These are phyloP conservation scores for Clonostachys byssicola DNA, from an alignment of 2,329 filamentous ascomycete genomes.

Conservation along the genomic window DNA sequence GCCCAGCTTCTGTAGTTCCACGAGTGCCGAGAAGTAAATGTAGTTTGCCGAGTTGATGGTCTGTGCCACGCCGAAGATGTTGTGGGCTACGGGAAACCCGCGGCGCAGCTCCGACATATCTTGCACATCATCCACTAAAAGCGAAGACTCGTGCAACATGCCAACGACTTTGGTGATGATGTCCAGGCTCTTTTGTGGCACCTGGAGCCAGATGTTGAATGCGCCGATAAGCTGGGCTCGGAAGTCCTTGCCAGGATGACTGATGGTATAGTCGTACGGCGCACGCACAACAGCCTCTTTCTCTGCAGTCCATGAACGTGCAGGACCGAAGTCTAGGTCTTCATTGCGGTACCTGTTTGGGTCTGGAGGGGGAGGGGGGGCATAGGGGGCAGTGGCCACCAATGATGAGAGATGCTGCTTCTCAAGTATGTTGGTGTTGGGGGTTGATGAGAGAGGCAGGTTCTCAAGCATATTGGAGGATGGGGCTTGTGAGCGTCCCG, in stretches of 20 bases:
- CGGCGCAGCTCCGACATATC: conserved; percentile 73
- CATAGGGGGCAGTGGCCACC: conserved; percentile 38
- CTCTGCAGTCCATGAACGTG: conserved; percentile 60
- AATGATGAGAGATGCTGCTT: conserved; percentile 16
- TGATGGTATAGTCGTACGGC: conserved; percentile 76
- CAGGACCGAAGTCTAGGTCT: conserved; percentile 47
- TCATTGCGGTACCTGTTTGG: conserved; percentile 49
- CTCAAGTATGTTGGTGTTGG: conserved; percentile 14
- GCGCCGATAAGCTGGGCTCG: conserved; percentile 74
- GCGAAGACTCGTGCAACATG: conserved; percentile 81
- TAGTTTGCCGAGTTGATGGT: conserved; percentile 92
- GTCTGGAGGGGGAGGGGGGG: conserved; percentile 34
- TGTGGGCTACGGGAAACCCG: conserved; percentile 77
- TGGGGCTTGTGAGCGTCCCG: not conserved
- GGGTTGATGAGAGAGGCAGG: not conserved
- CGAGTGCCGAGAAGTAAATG: conserved; percentile 76
- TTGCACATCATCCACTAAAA: conserved; percentile 86
- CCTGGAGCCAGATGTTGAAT: conserved; percentile 77
- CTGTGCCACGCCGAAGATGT: conserved; percentile 80
- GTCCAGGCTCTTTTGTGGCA: conserved; percentile 64
- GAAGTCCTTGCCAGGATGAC: conserved; percentile 81
- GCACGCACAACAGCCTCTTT: conserved; percentile 76
- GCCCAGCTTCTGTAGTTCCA: conserved; percentile 67
- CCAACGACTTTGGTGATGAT: conserved; percentile 77
- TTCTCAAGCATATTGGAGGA: not conserved